Conservation (phyloP, 441 rosid species). For the Pelargonium cotyledonis region DNA sequence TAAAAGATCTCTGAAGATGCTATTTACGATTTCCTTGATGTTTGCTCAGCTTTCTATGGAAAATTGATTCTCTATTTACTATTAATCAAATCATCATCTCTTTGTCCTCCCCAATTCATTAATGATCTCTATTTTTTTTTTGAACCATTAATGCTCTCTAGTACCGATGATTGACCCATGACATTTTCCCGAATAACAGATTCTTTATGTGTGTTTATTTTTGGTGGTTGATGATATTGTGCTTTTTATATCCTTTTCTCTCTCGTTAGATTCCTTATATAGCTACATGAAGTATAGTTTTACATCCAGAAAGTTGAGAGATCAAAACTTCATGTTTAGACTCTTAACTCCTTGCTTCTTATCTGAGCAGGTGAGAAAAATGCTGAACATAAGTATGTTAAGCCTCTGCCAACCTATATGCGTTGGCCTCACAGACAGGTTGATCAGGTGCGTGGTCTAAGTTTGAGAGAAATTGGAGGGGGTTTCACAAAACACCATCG, state of each 20-base stretch:
- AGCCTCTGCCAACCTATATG: constrained; percentile 54
- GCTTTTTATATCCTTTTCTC: background rate
- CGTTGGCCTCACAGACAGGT: constrained; percentile 95
- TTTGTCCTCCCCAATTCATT: background rate
- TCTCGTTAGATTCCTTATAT: background rate
- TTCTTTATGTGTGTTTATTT: background rate
- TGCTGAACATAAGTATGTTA: constrained; percentile 33
- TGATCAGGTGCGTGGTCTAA: constrained; percentile 85
- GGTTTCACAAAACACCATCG: constrained; percentile 96
- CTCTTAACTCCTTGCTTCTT: constrained; percentile 16
- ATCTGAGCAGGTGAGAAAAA: constrained; percentile 43
- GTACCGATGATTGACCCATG: background rate
- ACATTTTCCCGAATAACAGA: background rate
- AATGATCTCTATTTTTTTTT: background rate
- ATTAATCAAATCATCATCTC: background rate
- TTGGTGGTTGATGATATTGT: background rate
- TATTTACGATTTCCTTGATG: background rate
- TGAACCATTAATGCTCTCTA: background rate
- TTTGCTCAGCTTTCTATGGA: background rate
- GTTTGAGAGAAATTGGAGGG: constrained; percentile 98
- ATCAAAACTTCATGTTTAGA: background rate
- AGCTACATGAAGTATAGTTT: background rate
- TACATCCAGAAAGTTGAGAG: background rate
- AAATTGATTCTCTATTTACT: background rate
- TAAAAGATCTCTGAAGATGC: background rate